Evolutionary conservation across 768 basidiomycete species (phyloP).

Genomic region (Pisolithus albus): DNA sequence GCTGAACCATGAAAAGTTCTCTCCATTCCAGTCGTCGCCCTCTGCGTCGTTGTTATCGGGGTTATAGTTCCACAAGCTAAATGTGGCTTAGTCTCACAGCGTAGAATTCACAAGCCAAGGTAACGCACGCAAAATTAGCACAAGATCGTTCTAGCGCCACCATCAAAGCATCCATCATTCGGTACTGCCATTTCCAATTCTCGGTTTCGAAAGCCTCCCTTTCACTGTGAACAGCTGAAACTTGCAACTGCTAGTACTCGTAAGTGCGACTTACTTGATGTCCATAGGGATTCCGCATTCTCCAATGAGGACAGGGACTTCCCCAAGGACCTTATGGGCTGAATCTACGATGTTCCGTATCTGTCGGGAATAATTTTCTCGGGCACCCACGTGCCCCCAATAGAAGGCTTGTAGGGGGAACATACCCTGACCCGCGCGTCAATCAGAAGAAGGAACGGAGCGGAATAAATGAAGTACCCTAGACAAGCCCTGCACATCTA

Average conservation of each 20-base stretch:
- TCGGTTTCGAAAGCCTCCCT: slow-evolving; percentile 65
- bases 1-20: slow-evolving; percentile 96
- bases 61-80: slow-evolving; percentile 92
- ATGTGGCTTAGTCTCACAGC: not conserved
- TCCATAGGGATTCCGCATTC: slow-evolving; percentile 98
- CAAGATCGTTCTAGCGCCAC: slow-evolving; percentile 71
- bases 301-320: slow-evolving; percentile 79
- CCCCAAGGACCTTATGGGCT: slow-evolving; percentile 65
- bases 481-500: slow-evolving; percentile 90
- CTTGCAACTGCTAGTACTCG: not conserved
- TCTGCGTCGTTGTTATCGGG: slow-evolving; percentile 69
- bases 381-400: slow-evolving; percentile 77
- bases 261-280: slow-evolving; percentile 64
- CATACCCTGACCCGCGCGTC: slow-evolving; percentile 56
- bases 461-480: slow-evolving; percentile 42
- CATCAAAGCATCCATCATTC: slow-evolving; percentile 94
- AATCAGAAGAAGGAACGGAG: not conserved
- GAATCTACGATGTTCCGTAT: slow-evolving; percentile 71
- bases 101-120: not conserved
- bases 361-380: slow-evolving; percentile 79
- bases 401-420: slow-evolving; percentile 76
- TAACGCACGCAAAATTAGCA: slow-evolving; percentile 78
- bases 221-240: slow-evolving; percentile 36
- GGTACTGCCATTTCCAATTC: slow-evolving; percentile 73
- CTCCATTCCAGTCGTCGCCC: slow-evolving; percentile 93